Conservation (phyloP, 1,284 basidiomycete genomes). For the Papiliotrema laurentii region DNA sequence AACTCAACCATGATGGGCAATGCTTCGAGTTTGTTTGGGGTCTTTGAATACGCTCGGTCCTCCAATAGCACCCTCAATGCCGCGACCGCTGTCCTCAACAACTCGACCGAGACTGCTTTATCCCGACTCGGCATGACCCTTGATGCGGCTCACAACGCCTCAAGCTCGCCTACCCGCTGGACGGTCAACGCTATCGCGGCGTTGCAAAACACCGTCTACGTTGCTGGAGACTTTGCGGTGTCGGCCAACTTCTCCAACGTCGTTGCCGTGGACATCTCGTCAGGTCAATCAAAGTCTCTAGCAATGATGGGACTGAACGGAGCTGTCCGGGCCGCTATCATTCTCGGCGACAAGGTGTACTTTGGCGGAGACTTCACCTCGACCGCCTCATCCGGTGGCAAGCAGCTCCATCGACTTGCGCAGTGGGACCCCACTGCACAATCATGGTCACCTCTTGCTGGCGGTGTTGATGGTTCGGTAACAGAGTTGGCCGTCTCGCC, state of each 20-base stretch:
- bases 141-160: constrained; percentile 45
- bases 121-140: constrained; percentile 62
- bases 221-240: constrained; percentile 73
- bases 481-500: constrained; percentile 56
- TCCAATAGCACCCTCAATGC: constrained; percentile 30
- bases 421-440: constrained; percentile 66
- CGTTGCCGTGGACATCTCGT: constrained; percentile 62
- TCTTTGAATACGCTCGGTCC: constrained; percentile 35
- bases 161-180: constrained; percentile 42
- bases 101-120: constrained; percentile 65
- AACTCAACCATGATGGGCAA: constrained; percentile 19
- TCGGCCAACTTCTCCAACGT: constrained; percentile 63
- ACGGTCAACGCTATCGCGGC: constrained; percentile 59
- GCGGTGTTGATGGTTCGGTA: constrained; percentile 74
- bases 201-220: constrained; percentile 61
- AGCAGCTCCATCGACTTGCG: constrained; percentile 62
- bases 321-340: constrained; percentile 61
- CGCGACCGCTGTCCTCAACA: constrained; percentile 53
- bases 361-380: constrained; percentile 81
- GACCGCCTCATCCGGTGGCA: constrained; percentile 56
- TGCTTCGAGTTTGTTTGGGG: constrained; percentile 29
- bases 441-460: constrained; percentile 66
- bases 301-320: constrained; percentile 67
- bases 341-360: constrained; percentile 62
- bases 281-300: constrained; percentile 53